Evolutionary conservation across 805 yeast genomes (phyloP), one percentile per base, ranked within the genome.

Genomic region (Wickerhamiella kurtzmanii): DNA sequence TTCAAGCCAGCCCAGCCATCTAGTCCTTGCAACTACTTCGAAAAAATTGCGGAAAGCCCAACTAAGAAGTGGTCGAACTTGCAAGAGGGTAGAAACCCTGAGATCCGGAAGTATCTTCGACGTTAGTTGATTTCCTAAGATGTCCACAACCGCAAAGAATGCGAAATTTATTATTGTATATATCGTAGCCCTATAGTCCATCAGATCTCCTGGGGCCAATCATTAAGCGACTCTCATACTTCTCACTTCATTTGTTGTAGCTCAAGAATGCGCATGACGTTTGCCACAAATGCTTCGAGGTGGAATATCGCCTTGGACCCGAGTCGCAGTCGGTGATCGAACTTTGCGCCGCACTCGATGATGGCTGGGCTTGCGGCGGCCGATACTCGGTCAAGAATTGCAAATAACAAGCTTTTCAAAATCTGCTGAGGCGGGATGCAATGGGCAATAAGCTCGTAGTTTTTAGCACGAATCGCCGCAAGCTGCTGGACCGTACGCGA

Each of bases 271-370:
- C 85, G 82, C 96, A 92, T 89, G 1, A 79, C 76, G 60, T 76
- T 80, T 0, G 96, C 96, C 17, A 84, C 75, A 60, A 86, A 92
- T 1, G 97, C 98, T 67, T 92, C 98, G 46, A 92, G 66, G 65
- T 92, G 98, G 64, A 85, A 92, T 11, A 92, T 89, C 36, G 87
- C 84, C 63, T 92, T 92, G 49, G 75, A 75, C 2, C 97, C 98
- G 49, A 82, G 66, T 48, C 87, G 76, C 50, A 92, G 70, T 48
- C 98, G 74, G 57, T 92, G 96, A 60, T 92, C 98, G 49, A 57
- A 64, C 56, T 76, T 80, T 1, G 70, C 59, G 2, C 94, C 74
- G 3, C 77, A 64, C 6, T 73, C 73, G 9, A 82, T 74, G n/a
- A 67, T 53, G 25, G 53, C 54, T 2, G 64, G 56, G 13, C 60